Conservation (phyloP, 192 early-diverging fungal genomes). For the Lobosporangium transversale region DNA sequence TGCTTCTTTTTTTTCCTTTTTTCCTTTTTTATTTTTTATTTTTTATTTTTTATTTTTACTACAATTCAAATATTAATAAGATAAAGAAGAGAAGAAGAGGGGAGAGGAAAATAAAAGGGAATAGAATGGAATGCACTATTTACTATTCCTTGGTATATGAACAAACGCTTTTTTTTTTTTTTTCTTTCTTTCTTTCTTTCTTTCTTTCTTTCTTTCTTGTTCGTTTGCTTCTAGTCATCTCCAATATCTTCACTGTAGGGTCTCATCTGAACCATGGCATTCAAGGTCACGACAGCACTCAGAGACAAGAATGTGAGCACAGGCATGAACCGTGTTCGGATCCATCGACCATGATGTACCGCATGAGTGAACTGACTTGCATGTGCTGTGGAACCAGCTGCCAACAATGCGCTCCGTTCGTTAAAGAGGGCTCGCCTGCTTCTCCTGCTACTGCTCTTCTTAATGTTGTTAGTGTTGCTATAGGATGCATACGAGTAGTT, state of each 20-base stretch:
- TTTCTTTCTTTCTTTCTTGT: neutral
- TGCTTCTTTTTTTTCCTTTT: too few relatives aligned
- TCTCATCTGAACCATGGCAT: conserved; percentile 12
- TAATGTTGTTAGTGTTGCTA: neutral
- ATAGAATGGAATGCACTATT: too few relatives aligned
- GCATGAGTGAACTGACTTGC: conserved; percentile 20
- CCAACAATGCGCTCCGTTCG: conserved; percentile 34
- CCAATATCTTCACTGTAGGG: conserved; percentile 8
- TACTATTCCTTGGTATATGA: too few relatives aligned
- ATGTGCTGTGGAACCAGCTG: neutral
- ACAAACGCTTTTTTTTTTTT: too few relatives aligned
- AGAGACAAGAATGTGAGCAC: conserved; percentile 25
- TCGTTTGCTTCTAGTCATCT: neutral
- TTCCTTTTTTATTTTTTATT: too few relatives aligned
- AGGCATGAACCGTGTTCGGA: conserved; percentile 36
- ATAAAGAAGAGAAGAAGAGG: too few relatives aligned
- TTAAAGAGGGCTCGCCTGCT: neutral
- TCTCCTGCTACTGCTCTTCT: neutral
- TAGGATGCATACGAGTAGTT: neutral
- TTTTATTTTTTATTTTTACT: too few relatives aligned
- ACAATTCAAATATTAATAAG: too few relatives aligned
- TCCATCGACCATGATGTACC: conserved; percentile 26
- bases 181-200: too few relatives aligned
- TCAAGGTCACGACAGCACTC: conserved; percentile 23
- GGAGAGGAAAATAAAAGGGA: too few relatives aligned